Conservation (phyloP, 495 filamentous ascomycete species). For the Terfezia claveryi region DNA sequence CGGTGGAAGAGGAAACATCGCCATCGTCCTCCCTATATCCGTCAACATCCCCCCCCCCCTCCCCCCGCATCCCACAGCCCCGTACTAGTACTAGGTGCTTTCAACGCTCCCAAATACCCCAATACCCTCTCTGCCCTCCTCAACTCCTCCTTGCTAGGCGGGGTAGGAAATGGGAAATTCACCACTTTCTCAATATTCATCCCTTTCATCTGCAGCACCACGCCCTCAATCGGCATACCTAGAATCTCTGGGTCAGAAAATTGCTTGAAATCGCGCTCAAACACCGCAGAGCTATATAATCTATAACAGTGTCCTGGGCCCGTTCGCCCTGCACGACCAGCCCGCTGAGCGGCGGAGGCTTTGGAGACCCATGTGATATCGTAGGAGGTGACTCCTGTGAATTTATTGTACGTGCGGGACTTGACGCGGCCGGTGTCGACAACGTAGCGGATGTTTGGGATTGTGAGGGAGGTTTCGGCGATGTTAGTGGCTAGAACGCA, state of each 20-base stretch:
- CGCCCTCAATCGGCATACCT: slow-evolving; percentile 74
- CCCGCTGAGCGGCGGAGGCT: slow-evolving; percentile 78
- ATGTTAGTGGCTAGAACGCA: slow-evolving; percentile 93
- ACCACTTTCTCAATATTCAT: slow-evolving; percentile 81
- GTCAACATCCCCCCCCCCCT: slow-evolving; percentile 10
- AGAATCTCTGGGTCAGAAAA: slow-evolving; percentile 76
- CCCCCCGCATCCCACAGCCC: not conserved
- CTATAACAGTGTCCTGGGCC: slow-evolving; percentile 91
- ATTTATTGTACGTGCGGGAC: slow-evolving; percentile 63
- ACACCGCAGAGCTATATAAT: slow-evolving; percentile 83
- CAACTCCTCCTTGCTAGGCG: slow-evolving; percentile 59
- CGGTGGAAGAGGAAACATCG: slow-evolving; percentile 70
- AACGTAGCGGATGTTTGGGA: slow-evolving; percentile 86
- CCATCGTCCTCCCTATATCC: slow-evolving; percentile 48
- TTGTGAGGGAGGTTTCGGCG: slow-evolving; percentile 89
- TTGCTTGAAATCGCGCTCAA: slow-evolving; percentile 71
- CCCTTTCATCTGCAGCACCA: slow-evolving; percentile 84
- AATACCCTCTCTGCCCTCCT: slow-evolving; percentile 71
- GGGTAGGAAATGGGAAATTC: slow-evolving; percentile 95
- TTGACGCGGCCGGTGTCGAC: slow-evolving; percentile 88
- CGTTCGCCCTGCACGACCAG: slow-evolving; percentile 86
- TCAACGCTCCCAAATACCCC: slow-evolving; percentile 44
- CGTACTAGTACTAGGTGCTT: not conserved
- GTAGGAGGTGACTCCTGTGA: slow-evolving; percentile 84
- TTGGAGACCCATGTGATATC: slow-evolving; percentile 95